Percentiles rank a stretch among this genome's conserved stretches.
Evolutionary conservation across 495 filamentous ascomycete species (phyloP).

Genomic region (Tuber brumale): DNA sequence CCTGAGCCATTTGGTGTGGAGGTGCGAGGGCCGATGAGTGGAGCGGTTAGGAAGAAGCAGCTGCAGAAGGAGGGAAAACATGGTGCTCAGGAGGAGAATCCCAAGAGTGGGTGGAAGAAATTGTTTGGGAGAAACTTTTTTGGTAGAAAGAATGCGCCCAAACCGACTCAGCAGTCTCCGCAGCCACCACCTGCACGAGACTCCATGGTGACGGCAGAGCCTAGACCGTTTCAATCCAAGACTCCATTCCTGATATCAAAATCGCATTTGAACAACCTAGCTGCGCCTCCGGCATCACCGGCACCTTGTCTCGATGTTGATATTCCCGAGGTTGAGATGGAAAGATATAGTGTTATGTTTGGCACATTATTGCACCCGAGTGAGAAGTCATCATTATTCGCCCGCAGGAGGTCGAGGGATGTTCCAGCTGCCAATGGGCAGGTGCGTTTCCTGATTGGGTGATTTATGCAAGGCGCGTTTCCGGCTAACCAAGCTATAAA

Average conservation of each 20-base stretch:
- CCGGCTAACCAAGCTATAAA: neutral
- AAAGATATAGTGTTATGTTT: slow-evolving; percentile 95
- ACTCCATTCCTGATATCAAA: neutral
- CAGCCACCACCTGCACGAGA: slow-evolving; percentile 19
- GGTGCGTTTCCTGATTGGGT: neutral
- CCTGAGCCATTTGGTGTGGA: slow-evolving; percentile 28
- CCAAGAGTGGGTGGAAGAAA: slow-evolving; percentile 36
- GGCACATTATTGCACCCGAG: slow-evolving; percentile 55
- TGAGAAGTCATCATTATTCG: slow-evolving; percentile 38
- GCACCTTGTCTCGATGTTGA: slow-evolving; percentile 58
- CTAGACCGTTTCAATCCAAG: neutral
- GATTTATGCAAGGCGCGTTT: neutral
- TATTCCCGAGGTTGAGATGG: slow-evolving; percentile 73
- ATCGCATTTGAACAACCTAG: slow-evolving; percentile 14
- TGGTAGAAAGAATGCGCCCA: slow-evolving; percentile 20
- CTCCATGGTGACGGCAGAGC: neutral
- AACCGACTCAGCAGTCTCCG: slow-evolving; percentile 13
- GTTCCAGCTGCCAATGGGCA: slow-evolving; percentile 3
- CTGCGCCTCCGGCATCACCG: slow-evolving; percentile 18
- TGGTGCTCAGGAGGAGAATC: slow-evolving; percentile 19
- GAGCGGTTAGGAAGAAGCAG: slow-evolving; percentile 11
- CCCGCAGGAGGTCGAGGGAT: slow-evolving; percentile 36
- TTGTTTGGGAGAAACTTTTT: slow-evolving; percentile 39
- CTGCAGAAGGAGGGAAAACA: slow-evolving; percentile 11
- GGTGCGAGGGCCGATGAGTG: slow-evolving; percentile 21